Evolutionary conservation across 441 rosid species (phyloP).

Genomic region (Aquilaria agallochum): DNA sequence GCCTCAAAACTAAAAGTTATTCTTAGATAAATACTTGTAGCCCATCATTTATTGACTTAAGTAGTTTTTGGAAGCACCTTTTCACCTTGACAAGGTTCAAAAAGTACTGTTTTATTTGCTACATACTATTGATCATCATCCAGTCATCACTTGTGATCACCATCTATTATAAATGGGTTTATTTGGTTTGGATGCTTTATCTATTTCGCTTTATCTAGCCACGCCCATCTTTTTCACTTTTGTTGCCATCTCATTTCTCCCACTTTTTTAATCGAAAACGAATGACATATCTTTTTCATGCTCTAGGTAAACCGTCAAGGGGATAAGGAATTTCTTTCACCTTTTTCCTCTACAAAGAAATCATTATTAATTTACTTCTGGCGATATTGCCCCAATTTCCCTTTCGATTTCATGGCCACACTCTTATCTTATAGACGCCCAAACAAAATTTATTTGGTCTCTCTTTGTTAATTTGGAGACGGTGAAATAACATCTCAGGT

Average conservation of each 20-base stretch:
- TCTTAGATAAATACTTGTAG: too few species aligned
- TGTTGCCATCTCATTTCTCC: background rate
- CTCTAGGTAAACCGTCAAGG: background rate
- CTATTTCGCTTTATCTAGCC: slow-evolving; percentile 1
- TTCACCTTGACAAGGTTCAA: too few species aligned
- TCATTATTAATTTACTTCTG: background rate
- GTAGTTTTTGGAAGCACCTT: too few species aligned
- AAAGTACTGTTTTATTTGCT: too few species aligned
- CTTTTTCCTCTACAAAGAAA: background rate
- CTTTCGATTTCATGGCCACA: background rate
- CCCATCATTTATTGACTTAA: too few species aligned
- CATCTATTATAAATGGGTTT: too few species aligned
- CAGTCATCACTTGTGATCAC: too few species aligned
- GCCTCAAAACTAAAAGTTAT: too few species aligned
- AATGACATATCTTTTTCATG: background rate
- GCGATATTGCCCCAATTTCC: background rate
- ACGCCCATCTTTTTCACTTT: slow-evolving; percentile 11
- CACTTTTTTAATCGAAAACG: background rate
- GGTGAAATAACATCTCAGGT: too few species aligned
- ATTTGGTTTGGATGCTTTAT: slow-evolving; percentile 1
- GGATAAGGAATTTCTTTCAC: background rate
- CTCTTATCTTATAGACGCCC: slow-evolving; percentile 23
- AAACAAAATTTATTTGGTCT: slow-evolving; percentile 17
- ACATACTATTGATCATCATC: too few species aligned
- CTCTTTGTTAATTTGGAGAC: too few species aligned